A percentile compares a stretch with the other conserved stretches of the same genome.
These are phyloP conservation scores for Neurospora sp. DNA, from an alignment of 2,329 filamentous ascomycete species.

Conservation along the genomic window DNA sequence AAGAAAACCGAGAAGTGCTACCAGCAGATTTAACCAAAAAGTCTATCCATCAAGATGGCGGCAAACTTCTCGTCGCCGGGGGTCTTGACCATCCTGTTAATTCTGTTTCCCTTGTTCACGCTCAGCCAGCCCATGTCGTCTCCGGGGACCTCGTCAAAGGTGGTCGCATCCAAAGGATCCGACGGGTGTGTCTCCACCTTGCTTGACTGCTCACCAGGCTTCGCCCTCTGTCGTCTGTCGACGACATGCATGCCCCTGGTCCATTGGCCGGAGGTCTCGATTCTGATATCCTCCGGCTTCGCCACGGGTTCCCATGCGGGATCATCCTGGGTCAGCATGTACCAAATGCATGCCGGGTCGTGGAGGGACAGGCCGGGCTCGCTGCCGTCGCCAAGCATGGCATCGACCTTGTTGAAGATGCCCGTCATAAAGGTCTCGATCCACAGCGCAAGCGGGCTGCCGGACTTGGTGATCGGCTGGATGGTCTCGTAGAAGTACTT, in stretches of 20 bases:
- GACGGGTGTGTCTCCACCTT: constrained; percentile 26
- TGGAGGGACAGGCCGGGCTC: constrained; percentile 59
- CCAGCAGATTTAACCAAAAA: constrained; percentile 43
- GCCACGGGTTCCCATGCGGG: constrained; percentile 46
- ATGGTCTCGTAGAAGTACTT: constrained; percentile 49
- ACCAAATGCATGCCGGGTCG: constrained; percentile 72
- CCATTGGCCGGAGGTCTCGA: constrained; percentile 92
- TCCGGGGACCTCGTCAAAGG: constrained; percentile 46
- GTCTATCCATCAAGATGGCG: constrained; percentile 49
- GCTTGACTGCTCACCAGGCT: constrained; percentile 32
- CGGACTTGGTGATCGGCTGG: constrained; percentile 43
- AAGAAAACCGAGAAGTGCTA: constrained; percentile 1
- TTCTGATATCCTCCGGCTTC: constrained; percentile 67
- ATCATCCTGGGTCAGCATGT: constrained; percentile 54
- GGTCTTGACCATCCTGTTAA: constrained; percentile 61
- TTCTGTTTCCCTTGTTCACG: constrained; percentile 62
- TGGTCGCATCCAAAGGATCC: constrained; percentile 36
- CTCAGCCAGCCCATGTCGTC: constrained; percentile 73
- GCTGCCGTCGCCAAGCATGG: constrained; percentile 46
- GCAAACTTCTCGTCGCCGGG: constrained; percentile 62
- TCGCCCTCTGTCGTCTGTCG: constrained; percentile 56
- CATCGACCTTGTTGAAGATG: constrained; percentile 58
- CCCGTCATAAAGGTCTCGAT: constrained; percentile 60
- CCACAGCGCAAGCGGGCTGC: constrained; percentile 68
- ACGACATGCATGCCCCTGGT: constrained; percentile 83